A percentile compares a stretch with the other conserved stretches of the same genome.
phyloP scores from a whole-genome alignment of 148 eudicot species.

The Rheum nobile region DNA sequence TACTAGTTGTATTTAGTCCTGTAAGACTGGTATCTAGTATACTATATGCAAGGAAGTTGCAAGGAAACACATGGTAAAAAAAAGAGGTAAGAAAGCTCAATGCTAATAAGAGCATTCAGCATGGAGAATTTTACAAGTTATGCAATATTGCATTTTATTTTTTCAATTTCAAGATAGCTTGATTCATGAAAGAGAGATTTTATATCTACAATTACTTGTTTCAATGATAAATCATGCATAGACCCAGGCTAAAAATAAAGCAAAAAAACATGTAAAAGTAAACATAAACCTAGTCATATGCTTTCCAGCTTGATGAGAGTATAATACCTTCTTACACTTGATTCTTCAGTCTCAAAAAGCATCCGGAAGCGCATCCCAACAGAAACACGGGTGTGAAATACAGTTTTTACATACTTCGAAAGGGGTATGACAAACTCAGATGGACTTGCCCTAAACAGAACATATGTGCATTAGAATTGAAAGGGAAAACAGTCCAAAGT shows the following conservation, averaged over 20 bases:
- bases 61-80: background rate
- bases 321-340: conserved; percentile 85
- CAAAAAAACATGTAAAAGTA: background rate
- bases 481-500: background rate
- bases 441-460: conserved; percentile 73
- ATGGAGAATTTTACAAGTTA: background rate
- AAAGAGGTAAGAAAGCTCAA: background rate
- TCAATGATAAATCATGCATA: too few relatives aligned
- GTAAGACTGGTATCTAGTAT: background rate
- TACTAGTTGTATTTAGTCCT: background rate
- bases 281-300: background rate
- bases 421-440: conserved; percentile 91
- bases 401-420: conserved; percentile 90
- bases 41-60: background rate
- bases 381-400: conserved; percentile 91
- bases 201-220: too few relatives aligned
- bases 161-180: too few relatives aligned
- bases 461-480: background rate
- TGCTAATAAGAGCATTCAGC: background rate
- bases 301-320: background rate
- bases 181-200: background rate
- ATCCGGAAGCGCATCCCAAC: conserved; percentile 99
- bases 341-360: conserved; percentile 99
- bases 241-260: too few relatives aligned
- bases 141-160: background rate